Conservation (phyloP, 2,329 filamentous ascomycete genomes). For the Escovopsis weberi region DNA sequence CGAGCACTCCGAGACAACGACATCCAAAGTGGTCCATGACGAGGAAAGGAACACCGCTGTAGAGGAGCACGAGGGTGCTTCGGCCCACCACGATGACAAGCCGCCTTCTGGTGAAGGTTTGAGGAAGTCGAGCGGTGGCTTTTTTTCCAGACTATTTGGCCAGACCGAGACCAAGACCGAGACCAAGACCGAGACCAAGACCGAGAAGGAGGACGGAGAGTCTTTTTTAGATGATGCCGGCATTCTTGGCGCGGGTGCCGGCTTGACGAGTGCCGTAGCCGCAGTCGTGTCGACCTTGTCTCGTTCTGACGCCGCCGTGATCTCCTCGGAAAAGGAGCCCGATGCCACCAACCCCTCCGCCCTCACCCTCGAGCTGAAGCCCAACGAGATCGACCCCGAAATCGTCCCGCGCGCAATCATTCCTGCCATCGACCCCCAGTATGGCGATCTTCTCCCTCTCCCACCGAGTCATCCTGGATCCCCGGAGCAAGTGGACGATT, state of each 20-base stretch:
- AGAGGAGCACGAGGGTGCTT: too few species aligned
- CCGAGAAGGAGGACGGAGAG: conserved; percentile 28
- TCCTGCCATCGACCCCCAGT: conserved; percentile 51
- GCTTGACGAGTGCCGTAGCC: conserved; percentile 38
- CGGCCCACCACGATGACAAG: too few species aligned
- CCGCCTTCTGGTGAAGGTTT: too few species aligned
- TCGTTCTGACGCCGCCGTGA: conserved; percentile 32
- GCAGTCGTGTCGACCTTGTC: conserved; percentile 24
- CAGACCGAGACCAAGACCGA: conserved; percentile 23
- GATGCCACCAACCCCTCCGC: conserved; percentile 12
- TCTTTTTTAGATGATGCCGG: conserved; percentile 63
- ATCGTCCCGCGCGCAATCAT: conserved; percentile 43
- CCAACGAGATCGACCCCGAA: conserved; percentile 38
- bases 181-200: conserved; percentile 23
- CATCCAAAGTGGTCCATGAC: conserved; percentile 16
- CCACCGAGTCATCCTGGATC: conserved; percentile 45
- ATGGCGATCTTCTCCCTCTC: conserved; percentile 49
- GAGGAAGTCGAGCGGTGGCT: conserved; percentile 26
- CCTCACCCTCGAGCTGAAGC: conserved; percentile 12
- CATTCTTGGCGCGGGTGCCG: conserved; percentile 56
- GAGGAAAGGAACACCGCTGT: conserved; percentile 12
- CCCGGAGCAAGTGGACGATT: conserved; percentile 22
- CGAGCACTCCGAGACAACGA: too few species aligned
- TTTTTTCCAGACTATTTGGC: conserved; percentile 36
- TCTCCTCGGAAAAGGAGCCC: conserved; percentile 24